A percentile compares a stretch with the other conserved stretches of the same genome.
phyloP scores from a whole-genome alignment of 1,139 yeast genomes.

The Saccharomyces pastorianus region DNA sequence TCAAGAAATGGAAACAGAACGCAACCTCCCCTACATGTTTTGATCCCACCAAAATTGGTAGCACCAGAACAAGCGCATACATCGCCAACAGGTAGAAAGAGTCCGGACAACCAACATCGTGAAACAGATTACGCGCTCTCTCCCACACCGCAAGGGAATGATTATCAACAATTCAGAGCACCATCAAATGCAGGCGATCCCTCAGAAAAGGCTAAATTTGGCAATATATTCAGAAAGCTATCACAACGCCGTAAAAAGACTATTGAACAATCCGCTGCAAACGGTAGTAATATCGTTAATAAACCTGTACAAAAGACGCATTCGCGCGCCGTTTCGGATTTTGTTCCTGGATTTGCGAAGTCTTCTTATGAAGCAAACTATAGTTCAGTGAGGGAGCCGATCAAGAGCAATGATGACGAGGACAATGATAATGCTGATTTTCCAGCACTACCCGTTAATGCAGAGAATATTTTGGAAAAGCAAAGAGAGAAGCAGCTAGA shows the following conservation, averaged over 20 bases:
- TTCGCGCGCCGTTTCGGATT: conserved; percentile 34
- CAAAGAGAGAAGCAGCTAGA: conserved; percentile 16
- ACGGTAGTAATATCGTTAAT: neutral
- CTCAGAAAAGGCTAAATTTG: conserved; percentile 23
- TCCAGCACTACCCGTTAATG: conserved; percentile 26
- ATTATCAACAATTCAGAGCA: conserved; percentile 13
- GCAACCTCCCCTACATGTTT: conserved; percentile 19
- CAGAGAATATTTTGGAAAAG: conserved; percentile 21
- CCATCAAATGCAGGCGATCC: neutral
- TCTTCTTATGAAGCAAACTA: neutral
- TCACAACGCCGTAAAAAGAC: conserved; percentile 23
- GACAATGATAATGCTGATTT: conserved; percentile 8
- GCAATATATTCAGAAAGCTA: conserved; percentile 24
- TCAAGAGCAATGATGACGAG: neutral
- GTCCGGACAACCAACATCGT: conserved; percentile 4
- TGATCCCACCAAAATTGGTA: conserved; percentile 33
- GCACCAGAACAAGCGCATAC: conserved; percentile 64
- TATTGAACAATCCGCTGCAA: conserved; percentile 4
- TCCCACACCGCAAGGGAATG: conserved; percentile 5
- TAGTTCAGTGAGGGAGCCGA: neutral
- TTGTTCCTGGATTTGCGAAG: conserved; percentile 20
- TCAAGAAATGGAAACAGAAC: conserved; percentile 12
- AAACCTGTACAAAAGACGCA: conserved; percentile 22
- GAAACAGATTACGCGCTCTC: conserved; percentile 16
- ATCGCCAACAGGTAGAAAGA: conserved; percentile 32